Percentiles rank a stretch among this genome's conserved stretches.
Evolutionary conservation across 768 basidiomycete species (phyloP).

Genomic region (Paxillus rubicundulus): DNA sequence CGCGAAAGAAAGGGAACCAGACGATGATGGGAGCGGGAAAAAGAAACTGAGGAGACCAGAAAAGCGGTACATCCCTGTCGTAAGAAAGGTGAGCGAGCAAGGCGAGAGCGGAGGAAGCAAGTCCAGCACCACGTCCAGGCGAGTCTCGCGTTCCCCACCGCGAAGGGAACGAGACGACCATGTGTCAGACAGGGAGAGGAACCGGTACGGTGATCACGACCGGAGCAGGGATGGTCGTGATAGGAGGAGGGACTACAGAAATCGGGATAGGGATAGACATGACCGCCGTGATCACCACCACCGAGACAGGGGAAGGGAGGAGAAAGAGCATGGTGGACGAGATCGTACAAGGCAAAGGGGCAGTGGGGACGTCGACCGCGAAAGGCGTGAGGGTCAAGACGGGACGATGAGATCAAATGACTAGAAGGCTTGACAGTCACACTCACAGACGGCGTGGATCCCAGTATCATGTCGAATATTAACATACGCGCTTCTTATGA

Average conservation of each 20-base stretch:
- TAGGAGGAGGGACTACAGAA: slow-evolving; percentile 12
- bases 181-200: slow-evolving; percentile 6
- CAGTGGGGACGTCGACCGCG: slow-evolving; percentile 22
- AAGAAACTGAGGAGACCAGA: slow-evolving; percentile 51
- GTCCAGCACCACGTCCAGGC: slow-evolving; percentile 44
- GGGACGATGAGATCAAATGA: background rate
- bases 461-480: no score
- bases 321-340: slow-evolving; percentile 3
- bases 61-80: slow-evolving; percentile 79
- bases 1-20: slow-evolving; percentile 79
- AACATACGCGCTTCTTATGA: no score
- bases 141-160: slow-evolving; percentile 49
- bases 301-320: slow-evolving; percentile 22
- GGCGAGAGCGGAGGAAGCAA: slow-evolving; percentile 29
- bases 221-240: slow-evolving; percentile 10
- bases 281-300: slow-evolving; percentile 34
- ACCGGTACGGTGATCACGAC: slow-evolving; percentile 14
- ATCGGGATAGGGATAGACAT: slow-evolving; percentile 17
- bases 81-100: slow-evolving; percentile 60
- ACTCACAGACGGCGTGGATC: no score
- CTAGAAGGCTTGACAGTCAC: background rate
- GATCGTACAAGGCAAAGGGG: slow-evolving; percentile 27
- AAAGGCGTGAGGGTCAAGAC: slow-evolving; percentile 15
- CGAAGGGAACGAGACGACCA: slow-evolving; percentile 18
- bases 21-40: slow-evolving; percentile 65